phyloP scores from a whole-genome alignment of 768 basidiomycete genomes.

The Suillus fuscotomentosus region DNA sequence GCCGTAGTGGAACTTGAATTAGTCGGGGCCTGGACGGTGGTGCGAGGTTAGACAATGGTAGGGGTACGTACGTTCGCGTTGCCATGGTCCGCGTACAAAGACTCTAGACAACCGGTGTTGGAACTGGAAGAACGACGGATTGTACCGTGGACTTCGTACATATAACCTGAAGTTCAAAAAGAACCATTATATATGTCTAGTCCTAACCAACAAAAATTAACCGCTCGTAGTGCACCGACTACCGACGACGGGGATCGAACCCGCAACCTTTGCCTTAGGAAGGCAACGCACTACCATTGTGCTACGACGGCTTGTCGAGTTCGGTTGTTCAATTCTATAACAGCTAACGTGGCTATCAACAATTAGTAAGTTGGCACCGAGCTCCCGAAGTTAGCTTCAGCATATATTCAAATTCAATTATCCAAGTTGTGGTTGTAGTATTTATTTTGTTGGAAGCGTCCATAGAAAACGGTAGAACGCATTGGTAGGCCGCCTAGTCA shows the following conservation, averaged over 20 bases:
- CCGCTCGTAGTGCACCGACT: conserved; percentile 2
- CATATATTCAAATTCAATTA: background rate
- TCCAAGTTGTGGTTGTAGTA: background rate
- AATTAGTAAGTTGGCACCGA: too few species aligned
- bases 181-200: too few species aligned
- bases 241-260: conserved; percentile 3
- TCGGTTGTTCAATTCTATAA: background rate
- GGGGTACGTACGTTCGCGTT: conserved; percentile 77
- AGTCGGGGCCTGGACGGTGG: conserved; percentile 54
- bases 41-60: conserved; percentile 5
- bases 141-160: conserved; percentile 80
- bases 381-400: too few species aligned
- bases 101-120: conserved; percentile 94
- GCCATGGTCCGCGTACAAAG: conserved; percentile 78
- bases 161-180: background rate
- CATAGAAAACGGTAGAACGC: background rate
- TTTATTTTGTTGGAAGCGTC: background rate
- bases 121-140: conserved; percentile 97
- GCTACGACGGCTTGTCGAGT: background rate
- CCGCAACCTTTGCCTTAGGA: conserved; percentile 3
- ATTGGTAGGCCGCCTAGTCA: background rate
- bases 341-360: too few species aligned
- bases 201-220: too few species aligned
- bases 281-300: conserved; percentile 3
- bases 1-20: conserved; percentile 86